Evolutionary conservation across 2,329 filamentous ascomycete species (phyloP).

Genomic region (Xylariaceae sp.): DNA sequence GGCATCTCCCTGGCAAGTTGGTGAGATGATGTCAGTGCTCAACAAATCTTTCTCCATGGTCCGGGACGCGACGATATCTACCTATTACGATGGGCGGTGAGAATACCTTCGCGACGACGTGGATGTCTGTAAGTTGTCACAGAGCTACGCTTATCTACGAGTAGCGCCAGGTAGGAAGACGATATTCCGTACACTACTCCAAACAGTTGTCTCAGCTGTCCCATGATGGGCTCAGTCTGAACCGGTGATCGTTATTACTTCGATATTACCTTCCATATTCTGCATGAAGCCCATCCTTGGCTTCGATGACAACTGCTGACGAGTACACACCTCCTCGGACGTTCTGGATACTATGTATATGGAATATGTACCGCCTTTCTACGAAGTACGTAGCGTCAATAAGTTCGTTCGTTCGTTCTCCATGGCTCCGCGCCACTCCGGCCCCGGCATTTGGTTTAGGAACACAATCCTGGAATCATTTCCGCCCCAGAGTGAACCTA

Average conservation of each 20-base stretch:
- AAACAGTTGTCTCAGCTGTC: background rate
- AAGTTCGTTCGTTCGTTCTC: background rate
- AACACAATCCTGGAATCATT: background rate
- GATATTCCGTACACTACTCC: background rate
- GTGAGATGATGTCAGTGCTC: background rate
- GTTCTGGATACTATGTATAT: background rate
- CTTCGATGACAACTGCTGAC: background rate
- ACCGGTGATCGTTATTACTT: background rate
- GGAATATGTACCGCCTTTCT: background rate
- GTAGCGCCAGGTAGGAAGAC: background rate
- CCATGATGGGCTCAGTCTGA: background rate
- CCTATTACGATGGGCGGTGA: background rate
- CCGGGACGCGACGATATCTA: background rate
- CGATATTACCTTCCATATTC: background rate
- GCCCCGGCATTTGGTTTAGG: constrained; percentile 1
- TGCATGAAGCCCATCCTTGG: background rate
- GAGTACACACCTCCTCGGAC: background rate
- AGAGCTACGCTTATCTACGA: background rate
- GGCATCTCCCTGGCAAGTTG: background rate
- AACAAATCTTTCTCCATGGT: background rate
- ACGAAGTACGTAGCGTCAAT: background rate
- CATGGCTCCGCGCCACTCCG: constrained; percentile 1
- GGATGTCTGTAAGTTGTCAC: background rate
- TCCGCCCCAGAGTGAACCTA: background rate
- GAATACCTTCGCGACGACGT: background rate